Evolutionary conservation across 2,329 filamentous ascomycete genomes (phyloP).

Genomic region (Cercospora zeina): DNA sequence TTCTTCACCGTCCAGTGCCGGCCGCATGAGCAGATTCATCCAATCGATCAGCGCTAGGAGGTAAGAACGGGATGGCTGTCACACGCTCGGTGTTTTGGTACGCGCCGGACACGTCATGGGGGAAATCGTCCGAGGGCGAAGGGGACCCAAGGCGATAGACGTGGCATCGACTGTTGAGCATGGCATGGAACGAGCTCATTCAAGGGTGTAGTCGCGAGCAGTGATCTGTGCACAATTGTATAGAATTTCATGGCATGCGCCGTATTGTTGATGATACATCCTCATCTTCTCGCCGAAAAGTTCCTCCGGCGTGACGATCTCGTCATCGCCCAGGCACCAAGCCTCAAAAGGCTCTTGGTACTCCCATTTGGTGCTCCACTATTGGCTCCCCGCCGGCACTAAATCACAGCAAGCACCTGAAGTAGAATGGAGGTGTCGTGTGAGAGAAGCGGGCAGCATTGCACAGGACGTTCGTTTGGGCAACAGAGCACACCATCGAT

Average conservation of each 20-base stretch:
- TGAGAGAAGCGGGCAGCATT: neutral
- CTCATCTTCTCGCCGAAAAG: constrained; percentile 1
- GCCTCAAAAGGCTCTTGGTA: neutral
- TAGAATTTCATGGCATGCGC: neutral
- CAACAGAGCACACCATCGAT: constrained; percentile 11
- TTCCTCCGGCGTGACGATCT: neutral
- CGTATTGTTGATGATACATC: neutral
- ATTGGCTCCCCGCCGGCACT: constrained; percentile 4
- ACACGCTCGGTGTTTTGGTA: constrained; percentile 1
- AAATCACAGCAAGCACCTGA: neutral
- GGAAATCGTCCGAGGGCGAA: neutral
- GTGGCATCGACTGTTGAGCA: neutral
- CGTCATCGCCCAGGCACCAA: constrained; percentile 6
- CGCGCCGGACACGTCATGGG: neutral
- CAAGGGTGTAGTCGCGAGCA: neutral
- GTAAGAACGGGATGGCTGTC: neutral
- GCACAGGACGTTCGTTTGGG: neutral
- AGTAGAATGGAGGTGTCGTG: neutral
- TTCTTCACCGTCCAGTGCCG: neutral
- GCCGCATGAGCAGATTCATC: neutral
- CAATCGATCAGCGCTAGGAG: neutral
- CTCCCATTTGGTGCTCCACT: neutral
- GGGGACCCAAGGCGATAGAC: neutral
- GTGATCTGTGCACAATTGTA: neutral
- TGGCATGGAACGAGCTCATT: neutral